phyloP scores from a whole-genome alignment of 2,329 filamentous ascomycete species.

The Ophiocordyceps unilateralis region DNA sequence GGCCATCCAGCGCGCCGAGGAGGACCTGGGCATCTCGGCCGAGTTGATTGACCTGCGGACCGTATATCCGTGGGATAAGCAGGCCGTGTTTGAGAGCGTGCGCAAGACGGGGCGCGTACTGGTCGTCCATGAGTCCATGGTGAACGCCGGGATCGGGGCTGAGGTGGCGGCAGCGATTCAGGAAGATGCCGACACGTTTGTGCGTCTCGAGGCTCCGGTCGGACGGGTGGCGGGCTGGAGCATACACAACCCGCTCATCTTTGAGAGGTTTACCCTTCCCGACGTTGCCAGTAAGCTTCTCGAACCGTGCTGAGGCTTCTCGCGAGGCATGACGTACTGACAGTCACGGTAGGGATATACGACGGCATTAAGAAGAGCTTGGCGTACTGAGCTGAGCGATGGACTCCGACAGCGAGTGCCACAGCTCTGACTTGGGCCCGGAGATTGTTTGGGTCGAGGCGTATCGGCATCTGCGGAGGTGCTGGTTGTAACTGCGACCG shows the following conservation, averaged over 20 bases:
- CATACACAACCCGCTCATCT: slow-evolving; percentile 64
- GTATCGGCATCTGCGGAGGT: no score
- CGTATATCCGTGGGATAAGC: slow-evolving; percentile 80
- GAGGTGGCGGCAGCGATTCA: slow-evolving; percentile 82
- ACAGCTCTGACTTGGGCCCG: no score
- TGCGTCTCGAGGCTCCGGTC: slow-evolving; percentile 71
- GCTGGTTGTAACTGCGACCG: neutral
- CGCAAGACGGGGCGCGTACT: slow-evolving; percentile 73
- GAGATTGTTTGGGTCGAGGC: no score
- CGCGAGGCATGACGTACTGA: slow-evolving; percentile 2
- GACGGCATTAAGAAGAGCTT: slow-evolving; percentile 51
- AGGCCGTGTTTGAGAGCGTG: slow-evolving; percentile 65
- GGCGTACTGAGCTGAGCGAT: slow-evolving; percentile 44
- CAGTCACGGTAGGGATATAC: slow-evolving; percentile 39
- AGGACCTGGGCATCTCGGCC: slow-evolving; percentile 57
- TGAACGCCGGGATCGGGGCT: slow-evolving; percentile 76
- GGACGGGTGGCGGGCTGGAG: slow-evolving; percentile 79
- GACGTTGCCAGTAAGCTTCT: slow-evolving; percentile 64
- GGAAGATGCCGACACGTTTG: slow-evolving; percentile 57
- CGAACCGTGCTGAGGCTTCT: no score
- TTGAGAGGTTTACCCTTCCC: slow-evolving; percentile 66
- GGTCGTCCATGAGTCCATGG: slow-evolving; percentile 84
- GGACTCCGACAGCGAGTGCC: no score
- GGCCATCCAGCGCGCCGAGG: slow-evolving; percentile 57
- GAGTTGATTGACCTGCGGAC: slow-evolving; percentile 82